Evolutionary conservation across 768 basidiomycete genomes (phyloP).

Genomic region (Rickenella mellea): DNA sequence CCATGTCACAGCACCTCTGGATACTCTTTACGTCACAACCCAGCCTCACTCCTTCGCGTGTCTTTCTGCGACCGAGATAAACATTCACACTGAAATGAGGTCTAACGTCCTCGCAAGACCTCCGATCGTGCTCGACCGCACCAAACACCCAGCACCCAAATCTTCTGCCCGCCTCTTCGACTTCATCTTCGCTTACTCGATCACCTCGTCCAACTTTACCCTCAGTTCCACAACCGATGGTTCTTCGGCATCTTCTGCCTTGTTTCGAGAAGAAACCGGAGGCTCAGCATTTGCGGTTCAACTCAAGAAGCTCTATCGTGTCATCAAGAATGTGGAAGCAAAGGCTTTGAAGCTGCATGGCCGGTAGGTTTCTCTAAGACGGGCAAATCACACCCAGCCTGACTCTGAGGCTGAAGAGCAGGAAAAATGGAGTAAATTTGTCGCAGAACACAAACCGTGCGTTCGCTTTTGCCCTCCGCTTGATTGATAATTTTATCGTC

Average conservation of each 20-base stretch:
- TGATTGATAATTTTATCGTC: too few relatives aligned
- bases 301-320: constrained; percentile 77
- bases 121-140: too few relatives aligned
- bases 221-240: constrained; percentile 71
- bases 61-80: too few relatives aligned
- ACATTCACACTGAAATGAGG: too few relatives aligned
- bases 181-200: constrained; percentile 62
- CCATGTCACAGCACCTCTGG: too few relatives aligned
- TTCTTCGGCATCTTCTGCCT: constrained; percentile 61
- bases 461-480: constrained; percentile 19
- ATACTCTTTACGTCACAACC: too few relatives aligned
- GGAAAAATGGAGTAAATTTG: constrained; percentile 66
- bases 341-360: constrained; percentile 58
- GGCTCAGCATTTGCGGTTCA: constrained; percentile 61
- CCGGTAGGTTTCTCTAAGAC: constrained; percentile 36
- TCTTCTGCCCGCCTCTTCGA: constrained; percentile 65
- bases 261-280: constrained; percentile 40
- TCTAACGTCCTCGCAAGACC: too few relatives aligned
- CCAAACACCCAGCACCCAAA: constrained; percentile 54
- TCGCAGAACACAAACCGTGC: constrained; percentile 78
- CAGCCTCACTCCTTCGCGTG: too few relatives aligned
- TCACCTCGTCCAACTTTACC: constrained; percentile 50
- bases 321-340: constrained; percentile 70
- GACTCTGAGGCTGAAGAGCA: constrained; percentile 53
- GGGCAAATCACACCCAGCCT: constrained; percentile 16